phyloP scores from a whole-genome alignment of 1,284 basidiomycete genomes.

The Bjerkandera adusta region DNA sequence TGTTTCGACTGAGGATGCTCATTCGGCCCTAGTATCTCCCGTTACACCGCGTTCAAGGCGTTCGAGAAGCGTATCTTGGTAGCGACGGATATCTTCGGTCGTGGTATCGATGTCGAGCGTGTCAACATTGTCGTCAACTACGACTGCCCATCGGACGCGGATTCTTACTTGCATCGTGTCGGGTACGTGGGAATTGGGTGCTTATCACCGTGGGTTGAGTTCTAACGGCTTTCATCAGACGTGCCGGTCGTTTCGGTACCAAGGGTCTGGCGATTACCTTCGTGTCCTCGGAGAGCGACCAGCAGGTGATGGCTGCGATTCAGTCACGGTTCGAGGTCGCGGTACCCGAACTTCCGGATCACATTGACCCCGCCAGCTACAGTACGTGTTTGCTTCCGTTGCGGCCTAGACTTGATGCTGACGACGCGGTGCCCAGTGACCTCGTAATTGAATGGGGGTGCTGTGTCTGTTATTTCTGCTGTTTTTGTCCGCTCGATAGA shows the following conservation, averaged over 20 bases:
- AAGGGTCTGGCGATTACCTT: slow-evolving; percentile 99
- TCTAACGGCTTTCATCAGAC: slow-evolving; percentile 40
- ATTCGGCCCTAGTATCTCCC: slow-evolving; percentile 86
- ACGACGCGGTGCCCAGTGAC: slow-evolving; percentile 31
- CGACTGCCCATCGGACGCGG: slow-evolving; percentile 95
- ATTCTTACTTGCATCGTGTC: slow-evolving; percentile 98
- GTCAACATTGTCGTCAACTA: slow-evolving; percentile 97
- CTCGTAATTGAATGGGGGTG: slow-evolving; percentile 31
- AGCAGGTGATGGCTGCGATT: slow-evolving; percentile 90
- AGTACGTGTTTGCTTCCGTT: slow-evolving; percentile 49
- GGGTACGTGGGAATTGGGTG: slow-evolving; percentile 55
- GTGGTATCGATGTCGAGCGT: slow-evolving; percentile 96
- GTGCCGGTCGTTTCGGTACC: slow-evolving; percentile 98
- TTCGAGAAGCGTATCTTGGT: slow-evolving; percentile 99
- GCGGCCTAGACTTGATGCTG: neutral
- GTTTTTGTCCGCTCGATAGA: slow-evolving; percentile 8
- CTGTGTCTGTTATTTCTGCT: slow-evolving; percentile 6
- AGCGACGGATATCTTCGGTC: slow-evolving; percentile 95
- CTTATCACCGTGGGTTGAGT: slow-evolving; percentile 1
- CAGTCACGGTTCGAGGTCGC: slow-evolving; percentile 93
- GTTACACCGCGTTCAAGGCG: slow-evolving; percentile 99
- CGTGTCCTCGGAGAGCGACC: slow-evolving; percentile 88
- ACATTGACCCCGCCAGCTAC: slow-evolving; percentile 87
- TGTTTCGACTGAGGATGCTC: slow-evolving; percentile 13
- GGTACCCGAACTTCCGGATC: slow-evolving; percentile 89